Conservation (phyloP, 805 yeast species). For the Myxozyma melibiosi region DNA sequence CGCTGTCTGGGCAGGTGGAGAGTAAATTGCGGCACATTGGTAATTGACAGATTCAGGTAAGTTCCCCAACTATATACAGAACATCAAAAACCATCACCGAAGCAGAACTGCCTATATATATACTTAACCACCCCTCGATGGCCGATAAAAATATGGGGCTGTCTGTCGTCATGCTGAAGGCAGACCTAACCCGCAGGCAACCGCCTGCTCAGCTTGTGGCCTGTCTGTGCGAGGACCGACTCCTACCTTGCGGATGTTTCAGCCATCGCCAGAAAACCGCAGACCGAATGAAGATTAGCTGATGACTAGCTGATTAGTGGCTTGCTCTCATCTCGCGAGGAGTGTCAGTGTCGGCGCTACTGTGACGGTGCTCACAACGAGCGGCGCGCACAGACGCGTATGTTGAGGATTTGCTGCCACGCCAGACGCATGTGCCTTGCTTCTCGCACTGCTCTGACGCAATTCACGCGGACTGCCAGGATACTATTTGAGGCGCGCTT, state of each 20-base stretch:
- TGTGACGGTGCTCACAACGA: too few species aligned
- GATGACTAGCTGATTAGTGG: too few species aligned
- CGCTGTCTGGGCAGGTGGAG: constrained; percentile 4
- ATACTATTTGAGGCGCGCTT: too few species aligned
- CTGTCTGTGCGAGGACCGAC: constrained; percentile 3
- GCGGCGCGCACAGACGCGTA: too few species aligned
- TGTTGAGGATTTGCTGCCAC: too few species aligned
- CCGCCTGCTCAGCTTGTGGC: not conserved
- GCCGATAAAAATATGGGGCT: not conserved
- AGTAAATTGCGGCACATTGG: constrained; percentile 18
- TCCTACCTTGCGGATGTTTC: constrained; percentile 9
- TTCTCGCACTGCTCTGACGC: too few species aligned
- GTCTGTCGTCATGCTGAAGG: not conserved
- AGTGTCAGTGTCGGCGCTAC: too few species aligned
- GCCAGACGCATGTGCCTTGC: too few species aligned
- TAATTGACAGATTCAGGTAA: not conserved
- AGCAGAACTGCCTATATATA: not conserved
- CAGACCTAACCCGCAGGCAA: not conserved
- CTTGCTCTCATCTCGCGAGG: too few species aligned
- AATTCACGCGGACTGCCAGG: too few species aligned
- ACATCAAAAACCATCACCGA: not conserved
- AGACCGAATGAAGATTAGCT: too few species aligned
- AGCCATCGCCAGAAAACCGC: not conserved
- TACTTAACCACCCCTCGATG: not conserved
- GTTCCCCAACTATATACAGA: not conserved